A percentile compares a stretch with the other conserved stretches of the same genome.
These are phyloP conservation scores for Boletus smithii DNA, from an alignment of 1,284 basidiomycete genomes.

Conservation along the genomic window DNA sequence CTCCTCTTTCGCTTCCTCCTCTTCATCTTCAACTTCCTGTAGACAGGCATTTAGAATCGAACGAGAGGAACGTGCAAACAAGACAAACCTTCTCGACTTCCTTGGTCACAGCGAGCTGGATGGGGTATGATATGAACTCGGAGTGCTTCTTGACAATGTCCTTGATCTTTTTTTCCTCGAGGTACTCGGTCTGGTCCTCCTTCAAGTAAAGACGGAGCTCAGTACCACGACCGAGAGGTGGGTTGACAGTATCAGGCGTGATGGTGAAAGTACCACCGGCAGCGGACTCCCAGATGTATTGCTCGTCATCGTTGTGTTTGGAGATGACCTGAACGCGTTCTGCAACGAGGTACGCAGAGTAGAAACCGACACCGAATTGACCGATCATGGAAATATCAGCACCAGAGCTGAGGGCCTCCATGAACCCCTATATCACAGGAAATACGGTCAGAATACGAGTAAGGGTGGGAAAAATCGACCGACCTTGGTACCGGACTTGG, in stretches of 20 bases:
- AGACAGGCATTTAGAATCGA: conserved; percentile 4
- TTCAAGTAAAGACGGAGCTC: conserved; percentile 96
- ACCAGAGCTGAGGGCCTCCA: conserved; percentile 93
- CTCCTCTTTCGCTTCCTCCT: conserved; percentile 62
- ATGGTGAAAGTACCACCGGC: conserved; percentile 99
- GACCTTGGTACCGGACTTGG: conserved; percentile 93
- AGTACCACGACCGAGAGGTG: conserved; percentile 90
- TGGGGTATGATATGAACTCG: conserved; percentile 99
- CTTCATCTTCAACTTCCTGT: conserved; percentile 86
- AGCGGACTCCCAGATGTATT: conserved; percentile 99
- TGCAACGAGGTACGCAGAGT: conserved; percentile 98
- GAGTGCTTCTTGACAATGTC: conserved; percentile 99
- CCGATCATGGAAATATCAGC: conserved; percentile 95
- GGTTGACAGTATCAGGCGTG: conserved; percentile 88
- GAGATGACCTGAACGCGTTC: conserved; percentile 98
- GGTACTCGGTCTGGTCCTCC: conserved; percentile 98
- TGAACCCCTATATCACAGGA: conserved; percentile 74
- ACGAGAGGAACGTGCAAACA: not conserved
- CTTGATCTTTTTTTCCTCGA: conserved; percentile 99
- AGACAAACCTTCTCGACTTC: conserved; percentile 90
- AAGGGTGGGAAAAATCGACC: conserved; percentile 13
- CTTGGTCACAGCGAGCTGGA: conserved; percentile 98
- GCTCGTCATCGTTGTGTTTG: conserved; percentile 99
- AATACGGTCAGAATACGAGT: conserved; percentile 10
- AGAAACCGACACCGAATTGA: conserved; percentile 99